Evolutionary conservation across 805 yeast genomes (phyloP).

Genomic region (Cephaloascus fragrans): DNA sequence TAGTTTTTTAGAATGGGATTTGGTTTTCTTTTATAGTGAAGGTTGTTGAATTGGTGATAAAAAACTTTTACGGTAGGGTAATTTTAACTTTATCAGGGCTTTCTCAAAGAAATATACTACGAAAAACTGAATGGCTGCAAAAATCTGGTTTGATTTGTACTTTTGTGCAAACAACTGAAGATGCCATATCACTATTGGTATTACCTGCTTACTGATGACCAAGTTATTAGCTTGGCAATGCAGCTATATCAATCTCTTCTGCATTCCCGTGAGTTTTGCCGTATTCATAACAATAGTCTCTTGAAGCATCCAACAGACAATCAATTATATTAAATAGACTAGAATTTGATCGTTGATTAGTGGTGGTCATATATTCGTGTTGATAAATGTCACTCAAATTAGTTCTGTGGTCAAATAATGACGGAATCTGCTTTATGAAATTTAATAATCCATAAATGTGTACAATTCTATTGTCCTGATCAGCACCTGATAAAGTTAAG

Average conservation of each 20-base stretch:
- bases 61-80: too few relatives aligned
- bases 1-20: neutral
- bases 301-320: neutral
- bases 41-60: too few relatives aligned
- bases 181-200: too few relatives aligned
- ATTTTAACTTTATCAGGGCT: too few relatives aligned
- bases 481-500: conserved; percentile 18
- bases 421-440: conserved; percentile 6
- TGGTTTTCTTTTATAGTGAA: too few relatives aligned
- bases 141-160: too few relatives aligned
- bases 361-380: neutral
- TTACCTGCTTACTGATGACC: too few relatives aligned
- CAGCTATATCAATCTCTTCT: neutral
- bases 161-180: too few relatives aligned
- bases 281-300: neutral
- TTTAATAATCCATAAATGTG: conserved; percentile 15
- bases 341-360: neutral
- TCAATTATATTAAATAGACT: neutral
- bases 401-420: conserved; percentile 5
- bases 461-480: conserved; percentile 15
- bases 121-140: too few relatives aligned
- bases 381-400: too few relatives aligned
- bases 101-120: too few relatives aligned
- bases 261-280: neutral
- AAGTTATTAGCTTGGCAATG: too few relatives aligned